Conservation (phyloP, 2,329 filamentous ascomycete genomes). For the Cytospora piceae region DNA sequence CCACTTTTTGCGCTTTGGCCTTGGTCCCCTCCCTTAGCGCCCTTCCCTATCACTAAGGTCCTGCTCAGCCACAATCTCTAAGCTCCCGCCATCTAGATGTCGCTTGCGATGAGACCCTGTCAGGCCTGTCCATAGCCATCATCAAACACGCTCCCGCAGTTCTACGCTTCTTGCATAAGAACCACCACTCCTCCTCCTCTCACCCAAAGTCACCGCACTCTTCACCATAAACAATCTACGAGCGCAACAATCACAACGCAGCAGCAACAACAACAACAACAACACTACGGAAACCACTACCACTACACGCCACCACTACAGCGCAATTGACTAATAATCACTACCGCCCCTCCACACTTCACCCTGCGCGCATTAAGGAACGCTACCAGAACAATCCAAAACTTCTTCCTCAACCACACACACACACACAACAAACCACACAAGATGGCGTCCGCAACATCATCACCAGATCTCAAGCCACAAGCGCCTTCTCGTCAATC, state of each 20-base stretch:
- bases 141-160: conserved; percentile 20
- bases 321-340: neutral
- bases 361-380: neutral
- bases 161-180: conserved; percentile 17
- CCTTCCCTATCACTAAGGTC: conserved; percentile 18
- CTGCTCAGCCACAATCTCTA: conserved; percentile 22
- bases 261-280: no score
- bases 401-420: conserved; percentile 10
- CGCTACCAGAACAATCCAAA: neutral
- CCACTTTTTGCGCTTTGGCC: conserved; percentile 12
- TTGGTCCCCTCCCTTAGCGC: conserved; percentile 21
- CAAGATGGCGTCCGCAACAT: conserved; percentile 26
- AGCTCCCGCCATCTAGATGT: conserved; percentile 6
- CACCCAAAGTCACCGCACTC: neutral
- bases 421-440: conserved; percentile 9
- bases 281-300: no score
- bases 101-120: neutral
- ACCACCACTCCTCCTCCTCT: conserved; percentile 9
- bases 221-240: no score
- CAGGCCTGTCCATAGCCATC: neutral
- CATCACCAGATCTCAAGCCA: conserved; percentile 32
- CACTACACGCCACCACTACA: neutral
- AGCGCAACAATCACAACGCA: no score
- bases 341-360: neutral
- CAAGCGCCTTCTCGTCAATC: conserved; percentile 47